Evolutionary conservation across 2,329 filamentous ascomycete genomes (phyloP).

Genomic region (Cephalotrichum gorgonifer): DNA sequence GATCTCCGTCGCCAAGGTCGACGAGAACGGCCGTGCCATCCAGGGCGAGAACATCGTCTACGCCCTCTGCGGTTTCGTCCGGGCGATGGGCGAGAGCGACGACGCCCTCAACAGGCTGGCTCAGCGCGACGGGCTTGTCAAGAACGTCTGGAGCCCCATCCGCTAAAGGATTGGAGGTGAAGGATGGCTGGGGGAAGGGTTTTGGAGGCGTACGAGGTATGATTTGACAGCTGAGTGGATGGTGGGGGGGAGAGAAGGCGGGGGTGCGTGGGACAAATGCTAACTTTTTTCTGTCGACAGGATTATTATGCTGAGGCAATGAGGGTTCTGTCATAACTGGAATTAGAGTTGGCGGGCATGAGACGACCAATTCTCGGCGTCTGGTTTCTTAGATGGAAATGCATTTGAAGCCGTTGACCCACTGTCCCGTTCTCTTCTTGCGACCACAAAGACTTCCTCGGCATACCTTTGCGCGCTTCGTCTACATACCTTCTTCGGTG

Average conservation of each 20-base stretch:
- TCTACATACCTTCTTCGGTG: not conserved
- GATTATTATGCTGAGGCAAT: constrained; percentile 1
- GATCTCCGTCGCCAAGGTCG: constrained; percentile 94
- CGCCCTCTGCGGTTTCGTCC: constrained; percentile 94
- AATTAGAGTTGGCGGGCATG: constrained; percentile 31
- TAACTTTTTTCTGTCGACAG: not conserved
- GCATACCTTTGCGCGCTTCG: not conserved
- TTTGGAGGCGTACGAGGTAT: not conserved
- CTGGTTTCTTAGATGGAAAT: constrained; percentile 8
- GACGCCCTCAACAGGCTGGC: constrained; percentile 92
- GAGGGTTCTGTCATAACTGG: constrained; percentile 21
- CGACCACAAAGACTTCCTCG: not conserved
- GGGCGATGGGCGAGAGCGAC: constrained; percentile 95
- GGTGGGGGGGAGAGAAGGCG: not conserved
- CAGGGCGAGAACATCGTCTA: constrained; percentile 97
- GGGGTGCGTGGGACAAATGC: not conserved
- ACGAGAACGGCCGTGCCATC: constrained; percentile 91
- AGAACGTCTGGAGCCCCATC: constrained; percentile 85
- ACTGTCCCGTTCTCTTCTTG: not conserved
- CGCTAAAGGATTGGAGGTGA: constrained; percentile 32
- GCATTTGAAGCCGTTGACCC: constrained; percentile 5
- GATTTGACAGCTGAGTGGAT: not conserved
- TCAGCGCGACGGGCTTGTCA: constrained; percentile 92
- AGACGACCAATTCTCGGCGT: constrained; percentile 12
- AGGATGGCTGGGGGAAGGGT: not conserved